Evolutionary conservation across 225 moss, liverwort and hornwort genomes (phyloP), one percentile per base, ranked within the genome.

Genomic region (Physcomitrellopsis africana): DNA sequence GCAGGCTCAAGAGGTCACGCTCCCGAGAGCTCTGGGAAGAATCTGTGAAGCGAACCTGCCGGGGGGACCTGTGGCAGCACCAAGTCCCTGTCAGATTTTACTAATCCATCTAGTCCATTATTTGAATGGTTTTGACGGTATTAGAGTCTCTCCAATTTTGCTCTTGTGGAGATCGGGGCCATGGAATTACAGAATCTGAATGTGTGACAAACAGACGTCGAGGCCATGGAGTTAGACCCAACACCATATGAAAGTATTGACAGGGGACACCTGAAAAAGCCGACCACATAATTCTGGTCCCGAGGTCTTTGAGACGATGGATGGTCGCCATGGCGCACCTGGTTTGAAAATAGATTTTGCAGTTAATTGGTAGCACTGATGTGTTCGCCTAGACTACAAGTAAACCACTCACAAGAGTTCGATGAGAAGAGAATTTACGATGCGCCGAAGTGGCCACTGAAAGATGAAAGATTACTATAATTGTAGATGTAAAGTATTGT

Each of bases 21-120:
- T 63, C 82, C 3, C 52, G 42, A 42, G 55, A 74, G 8, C 12
- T 72, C 52, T 79, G 64, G 77, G 77, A 82, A 68, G 55, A 8
- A 4, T 45, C 76, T 2, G 7, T 45, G 48, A 87, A 84, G 82
- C 10, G 84, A 26, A 20, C 82, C 0, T 77, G 80, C 9, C 32
- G 74, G 15, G 67, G 56, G 0, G 80, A 82, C 65, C 72, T 71
- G 37, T 76, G 76, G 81, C 81, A 74, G 29, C 79, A 72, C 15
- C 81, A 67, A 82, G 74, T 74, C 11, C 83, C 77, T 0, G 82
- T 77, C 2, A 80, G 80, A 1, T 86, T 77, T 61, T 83, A 80
- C 63, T 37, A 37, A 37, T 37, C 32, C 32, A 37, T 5, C 32
- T 37, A 4, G 32, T 37, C 32, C 32, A 37, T 37, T 37, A 4